Base-by-base conservation (phyloP, 352 stramenopile genomes). In the Pythium coloratum region DNA sequence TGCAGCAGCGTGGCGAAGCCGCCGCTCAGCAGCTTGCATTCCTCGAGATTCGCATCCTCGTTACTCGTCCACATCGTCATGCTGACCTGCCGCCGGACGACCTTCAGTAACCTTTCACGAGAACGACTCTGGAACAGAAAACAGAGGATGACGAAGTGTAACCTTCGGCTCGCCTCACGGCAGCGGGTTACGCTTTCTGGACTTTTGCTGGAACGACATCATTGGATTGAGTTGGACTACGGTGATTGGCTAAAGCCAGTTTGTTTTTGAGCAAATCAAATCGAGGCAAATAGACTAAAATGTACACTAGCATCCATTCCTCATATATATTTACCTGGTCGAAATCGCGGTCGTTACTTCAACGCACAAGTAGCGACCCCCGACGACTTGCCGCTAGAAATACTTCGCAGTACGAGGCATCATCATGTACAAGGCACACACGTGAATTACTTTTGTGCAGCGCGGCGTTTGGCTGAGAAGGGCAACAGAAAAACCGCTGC, bases 21-120 rank as follows among this genome's bases (percentile, higher is more conserved):
- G 49, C 89, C 89, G 65, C 79, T 91, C 32, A 96, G 76, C 26
- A 96, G 75, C 68, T 92, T 91, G 73, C 89, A 96, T 62, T 96
- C 88, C 28, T 78, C 61, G 56, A 62, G 16, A 20, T 77, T 69
- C 36, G 55, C 64, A 46, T 83, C 71, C 24, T 75, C 67, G 47
- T 74, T 58, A 60, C 56, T 54, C 16, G 47, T 28, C 26, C 20
- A 62, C 44, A 49, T 12, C 46, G 30, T 33, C 53, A 63, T 40
- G 12, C 7, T 46, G 12, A 24, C 16, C 2, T 13, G 24, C 16
- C 50, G 9, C 28, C 28, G 28, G 28, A 30, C 28, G 28, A 30
- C 28, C 24, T 56, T 56, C 26, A 38, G 33, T 20, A 57, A 40
- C 50, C 50, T 57, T 36, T n/a, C 24, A 33, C 13, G 2, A 55